Evolutionary conservation across 108 stramenopile species (phyloP), one percentile per base, ranked within the genome.

Genomic region (Pinguiococcus pyrenoidosus): DNA sequence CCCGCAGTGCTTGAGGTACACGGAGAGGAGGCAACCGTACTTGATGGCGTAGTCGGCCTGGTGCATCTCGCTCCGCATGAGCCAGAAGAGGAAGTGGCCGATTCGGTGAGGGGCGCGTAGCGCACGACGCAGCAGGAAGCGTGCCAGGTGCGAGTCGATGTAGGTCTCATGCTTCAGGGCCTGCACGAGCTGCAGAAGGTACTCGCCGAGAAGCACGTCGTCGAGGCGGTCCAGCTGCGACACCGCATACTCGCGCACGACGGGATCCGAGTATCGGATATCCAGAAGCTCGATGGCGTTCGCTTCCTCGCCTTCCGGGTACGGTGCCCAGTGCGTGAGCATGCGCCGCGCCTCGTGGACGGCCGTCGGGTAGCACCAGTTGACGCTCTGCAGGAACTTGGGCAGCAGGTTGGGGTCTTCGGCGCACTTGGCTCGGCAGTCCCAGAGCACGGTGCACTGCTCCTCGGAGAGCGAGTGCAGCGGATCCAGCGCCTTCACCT

Each of bases 91-190:
- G 17, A 30, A 25, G 33, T 49, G 47, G 18, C 66, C 66, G 12
- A 67, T 47, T 7, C 39, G 26, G 10, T 26, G 52, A 7, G 66
- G 66, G 41, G 33, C 44, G 32, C 16, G 28, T 26, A 59, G 51
- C 1, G 66, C 51, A 1, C 66, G 41, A 10, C 66, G 46, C 30
- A 67, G 38, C 44, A 67, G 28, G 29, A 67, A 62, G 4, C 59
- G 42, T 8, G 33, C 32, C 32, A 67, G 44, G 13, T 49, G 46
- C 21, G 59, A 61, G 22, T 67, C 66, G 25, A 51, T 58, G 42
- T 40, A 61, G 12, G 59, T 27, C 49, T 67, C 66, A 35, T 46
- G 54, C 59, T 67, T 67, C 17, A 67, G 44, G 5, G 46, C 59
- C 26, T 67, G 66, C 5, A 33, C 37, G 37, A 67, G 56, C 60